Evolutionary conservation across 2,329 filamentous ascomycete genomes (phyloP).

Genomic region (Scleromitrula shiraiana): DNA sequence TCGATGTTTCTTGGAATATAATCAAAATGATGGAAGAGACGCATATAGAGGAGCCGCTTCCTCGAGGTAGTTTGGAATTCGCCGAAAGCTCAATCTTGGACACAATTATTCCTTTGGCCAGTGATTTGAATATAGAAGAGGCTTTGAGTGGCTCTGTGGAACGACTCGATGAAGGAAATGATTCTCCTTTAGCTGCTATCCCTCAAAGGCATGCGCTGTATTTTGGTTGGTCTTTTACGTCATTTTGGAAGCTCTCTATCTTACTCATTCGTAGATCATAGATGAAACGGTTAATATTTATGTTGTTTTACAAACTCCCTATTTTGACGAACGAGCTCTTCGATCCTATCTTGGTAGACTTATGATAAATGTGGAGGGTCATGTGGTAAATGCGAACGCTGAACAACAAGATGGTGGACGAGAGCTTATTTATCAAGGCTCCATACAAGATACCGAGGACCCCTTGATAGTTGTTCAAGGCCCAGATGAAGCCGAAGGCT

Average conservation of each 20-base stretch:
- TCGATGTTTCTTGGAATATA: background rate
- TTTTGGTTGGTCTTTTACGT: conserved; percentile 51
- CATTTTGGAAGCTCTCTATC: conserved; percentile 29
- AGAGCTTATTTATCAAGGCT: conserved; percentile 53
- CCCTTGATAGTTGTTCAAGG: conserved; percentile 40
- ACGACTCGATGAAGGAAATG: conserved; percentile 29
- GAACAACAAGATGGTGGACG: conserved; percentile 38
- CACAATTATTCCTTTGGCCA: conserved; percentile 52
- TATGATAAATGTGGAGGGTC: conserved; percentile 58
- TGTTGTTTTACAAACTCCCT: conserved; percentile 58
- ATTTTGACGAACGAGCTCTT: conserved; percentile 48
- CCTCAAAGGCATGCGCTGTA: conserved; percentile 57
- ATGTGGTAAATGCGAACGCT: conserved; percentile 49
- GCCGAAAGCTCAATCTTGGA: conserved; percentile 51
- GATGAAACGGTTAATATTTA: conserved; percentile 68
- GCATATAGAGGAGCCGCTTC: conserved; percentile 26
- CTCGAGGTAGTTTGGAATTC: conserved; percentile 37
- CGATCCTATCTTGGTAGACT: conserved; percentile 53
- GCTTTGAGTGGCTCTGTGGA: conserved; percentile 38
- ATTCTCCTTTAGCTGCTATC: conserved; percentile 45
- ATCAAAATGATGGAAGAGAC: conserved; percentile 25
- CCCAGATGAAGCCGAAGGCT: conserved; percentile 34
- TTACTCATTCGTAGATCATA: conserved; percentile 47
- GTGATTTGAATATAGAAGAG: conserved; percentile 46
- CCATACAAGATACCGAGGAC: conserved; percentile 41